Conservation (phyloP, 2,329 filamentous ascomycete genomes). For the Stachybotrys chlorohalonatus region DNA sequence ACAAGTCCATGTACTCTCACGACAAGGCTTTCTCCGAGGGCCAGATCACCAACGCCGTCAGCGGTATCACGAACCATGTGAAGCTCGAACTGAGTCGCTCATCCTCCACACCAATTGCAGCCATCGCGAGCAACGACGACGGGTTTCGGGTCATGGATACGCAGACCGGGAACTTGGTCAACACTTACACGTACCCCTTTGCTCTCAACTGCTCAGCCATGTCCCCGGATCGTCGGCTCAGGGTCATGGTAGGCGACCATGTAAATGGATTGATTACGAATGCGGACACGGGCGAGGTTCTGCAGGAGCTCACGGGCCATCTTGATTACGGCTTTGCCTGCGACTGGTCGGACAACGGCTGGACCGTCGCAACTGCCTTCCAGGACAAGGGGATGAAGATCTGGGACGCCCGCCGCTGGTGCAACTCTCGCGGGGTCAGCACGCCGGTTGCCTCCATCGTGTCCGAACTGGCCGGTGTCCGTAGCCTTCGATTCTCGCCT, state of each 20-base stretch:
- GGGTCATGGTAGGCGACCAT: slow-evolving; percentile 64
- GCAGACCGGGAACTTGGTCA: slow-evolving; percentile 47
- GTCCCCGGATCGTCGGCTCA: slow-evolving; percentile 61
- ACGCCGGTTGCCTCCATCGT: slow-evolving; percentile 45
- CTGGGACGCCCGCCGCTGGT: slow-evolving; percentile 69
- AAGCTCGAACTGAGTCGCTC: slow-evolving; percentile 46
- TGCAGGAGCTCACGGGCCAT: slow-evolving; percentile 53
- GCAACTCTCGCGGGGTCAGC: slow-evolving; percentile 36
- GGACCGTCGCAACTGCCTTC: slow-evolving; percentile 66
- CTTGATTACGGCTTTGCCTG: slow-evolving; percentile 67
- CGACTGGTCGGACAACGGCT: slow-evolving; percentile 71
- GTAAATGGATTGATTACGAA: slow-evolving; percentile 58
- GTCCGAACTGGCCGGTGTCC: slow-evolving; percentile 59
- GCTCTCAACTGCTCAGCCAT: slow-evolving; percentile 66
- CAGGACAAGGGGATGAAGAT: slow-evolving; percentile 67
- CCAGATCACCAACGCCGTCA: slow-evolving; percentile 35
- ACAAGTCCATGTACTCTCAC: slow-evolving; percentile 35
- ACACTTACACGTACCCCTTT: slow-evolving; percentile 42
- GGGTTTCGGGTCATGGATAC: slow-evolving; percentile 51
- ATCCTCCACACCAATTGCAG: slow-evolving; percentile 42
- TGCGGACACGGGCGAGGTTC: slow-evolving; percentile 53
- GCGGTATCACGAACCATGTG: slow-evolving; percentile 57
- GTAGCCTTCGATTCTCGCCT: slow-evolving; percentile 64
- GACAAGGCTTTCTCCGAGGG: slow-evolving; percentile 29
- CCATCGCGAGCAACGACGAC: slow-evolving; percentile 55